phyloP scores from a whole-genome alignment of 768 basidiomycete genomes.

The Suillus luteus region DNA sequence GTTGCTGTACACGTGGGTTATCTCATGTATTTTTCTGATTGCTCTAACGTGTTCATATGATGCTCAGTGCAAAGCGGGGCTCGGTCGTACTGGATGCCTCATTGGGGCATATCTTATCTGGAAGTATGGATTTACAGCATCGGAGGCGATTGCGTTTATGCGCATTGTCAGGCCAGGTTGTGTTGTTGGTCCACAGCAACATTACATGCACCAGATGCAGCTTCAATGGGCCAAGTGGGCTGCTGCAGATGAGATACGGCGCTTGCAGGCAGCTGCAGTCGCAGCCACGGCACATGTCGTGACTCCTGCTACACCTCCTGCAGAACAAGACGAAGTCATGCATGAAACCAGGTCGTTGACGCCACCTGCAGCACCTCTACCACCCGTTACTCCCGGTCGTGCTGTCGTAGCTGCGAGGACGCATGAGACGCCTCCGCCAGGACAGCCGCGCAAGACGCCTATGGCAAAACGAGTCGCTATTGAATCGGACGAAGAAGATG shows the following conservation, averaged over 20 bases:
- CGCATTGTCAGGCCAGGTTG: slow-evolving; percentile 94
- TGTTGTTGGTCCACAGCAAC: slow-evolving; percentile 90
- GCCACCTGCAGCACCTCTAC: slow-evolving; percentile 34
- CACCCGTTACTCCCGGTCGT: slow-evolving; percentile 81
- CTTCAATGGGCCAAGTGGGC: slow-evolving; percentile 94
- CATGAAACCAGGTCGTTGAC: slow-evolving; percentile 45
- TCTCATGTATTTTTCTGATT: slow-evolving; percentile 13
- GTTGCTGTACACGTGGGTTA: slow-evolving; percentile 84
- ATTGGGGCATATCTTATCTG: slow-evolving; percentile 98
- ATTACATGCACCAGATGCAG: slow-evolving; percentile 94
- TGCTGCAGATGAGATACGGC: slow-evolving; percentile 75
- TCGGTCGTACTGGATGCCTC: slow-evolving; percentile 94
- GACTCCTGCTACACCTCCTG: slow-evolving; percentile 79
- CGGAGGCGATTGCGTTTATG: slow-evolving; percentile 98
- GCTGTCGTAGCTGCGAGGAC: slow-evolving; percentile 71
- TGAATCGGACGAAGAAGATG: slow-evolving; percentile 62
- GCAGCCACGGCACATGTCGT: slow-evolving; percentile 49
- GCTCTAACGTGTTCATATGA: slow-evolving; percentile 20
- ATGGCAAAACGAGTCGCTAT: slow-evolving; percentile 67
- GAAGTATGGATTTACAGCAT: slow-evolving; percentile 97
- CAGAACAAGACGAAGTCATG: slow-evolving; percentile 69
- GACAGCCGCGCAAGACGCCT: slow-evolving; percentile 88
- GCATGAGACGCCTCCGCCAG: slow-evolving; percentile 71
- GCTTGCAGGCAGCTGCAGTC: slow-evolving; percentile 42
- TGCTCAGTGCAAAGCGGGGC: slow-evolving; percentile 88